Base-by-base conservation (phyloP, 495 filamentous ascomycete genomes). In the Penicillium coffeae region DNA sequence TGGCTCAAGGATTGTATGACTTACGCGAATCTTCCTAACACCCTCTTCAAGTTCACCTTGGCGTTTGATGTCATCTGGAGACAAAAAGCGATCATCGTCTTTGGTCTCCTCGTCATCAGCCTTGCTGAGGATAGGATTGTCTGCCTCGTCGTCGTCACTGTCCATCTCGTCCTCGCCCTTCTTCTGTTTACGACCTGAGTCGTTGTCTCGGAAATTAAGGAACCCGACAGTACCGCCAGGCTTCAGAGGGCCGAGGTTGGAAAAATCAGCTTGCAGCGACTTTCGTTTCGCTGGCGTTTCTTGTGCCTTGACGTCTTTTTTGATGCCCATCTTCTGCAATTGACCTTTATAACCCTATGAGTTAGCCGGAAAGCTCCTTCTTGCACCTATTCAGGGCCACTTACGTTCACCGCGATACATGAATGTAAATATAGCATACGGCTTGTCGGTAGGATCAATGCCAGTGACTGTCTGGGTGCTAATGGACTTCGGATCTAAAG, bases 401-500 rank as follows among this genome's bases (percentile, higher is more conserved):
- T 76, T 73, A 96, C 93, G 84, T 67, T 95, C 88, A 62, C 94
- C 93, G 45, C 93, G 81, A 63, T 99, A 99, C 74, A 97, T 88
- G 63, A 99, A 99, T 4, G 95, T 95, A 65, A 99, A 99, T 9
- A 87, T 85, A 1, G 93, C 93, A 71, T 95, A 99, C 13, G 95
- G 94, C 65, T 89, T 89, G 45, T 96, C 90, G 19, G 90, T 88
- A 0, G 87, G 84, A 67, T 99, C 93, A 54, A 99, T 95, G n/a
- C 93, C 93, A 18, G 91, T 97, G 14, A 99, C 93, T 0, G 92
- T 96, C 69, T 99, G 93, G 0, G 94, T 97, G 58, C 90, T 96
- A 61, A 99, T 97, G 8, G 87, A 86, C 69, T 96, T 96, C 1
- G 91, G 93, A 71, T 99, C 94, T 21, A 99, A 77, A 14, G 90